Evolutionary conservation across 306 rosid genomes (phyloP).

Genomic region (Fragaria nilgerrensis): DNA sequence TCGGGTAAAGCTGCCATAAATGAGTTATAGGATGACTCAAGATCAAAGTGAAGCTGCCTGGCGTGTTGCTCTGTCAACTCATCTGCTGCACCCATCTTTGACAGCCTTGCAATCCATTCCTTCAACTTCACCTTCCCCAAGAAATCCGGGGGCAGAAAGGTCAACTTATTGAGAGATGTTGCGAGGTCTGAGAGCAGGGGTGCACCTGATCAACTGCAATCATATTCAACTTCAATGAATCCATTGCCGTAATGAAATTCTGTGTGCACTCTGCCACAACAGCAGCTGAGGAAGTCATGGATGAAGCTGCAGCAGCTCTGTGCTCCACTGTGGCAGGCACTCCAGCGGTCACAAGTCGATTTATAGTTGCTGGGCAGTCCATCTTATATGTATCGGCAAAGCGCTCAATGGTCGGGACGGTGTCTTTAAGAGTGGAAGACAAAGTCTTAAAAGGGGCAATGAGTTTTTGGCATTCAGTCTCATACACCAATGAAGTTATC

Average conservation of each 20-base stretch:
- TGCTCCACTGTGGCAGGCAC: conserved; percentile 98
- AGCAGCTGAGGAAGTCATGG: conserved; percentile 70
- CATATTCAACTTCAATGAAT: conserved; percentile 83
- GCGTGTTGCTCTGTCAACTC: conserved; percentile 91
- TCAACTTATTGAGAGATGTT: conserved; percentile 64
- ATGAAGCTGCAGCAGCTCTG: conserved; percentile 49
- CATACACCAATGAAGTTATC: conserved; percentile 71
- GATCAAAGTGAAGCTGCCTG: conserved; percentile 94
- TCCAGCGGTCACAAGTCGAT: conserved; percentile 79
- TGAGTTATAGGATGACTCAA: conserved; percentile 87
- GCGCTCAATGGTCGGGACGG: conserved; percentile 81
- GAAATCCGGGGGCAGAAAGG: conserved; percentile 70
- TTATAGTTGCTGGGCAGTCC: conserved; percentile 86
- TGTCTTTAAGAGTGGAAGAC: conserved; percentile 80
- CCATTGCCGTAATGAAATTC: conserved; percentile 87
- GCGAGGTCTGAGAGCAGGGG: conserved; percentile 77
- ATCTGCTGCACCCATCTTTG: conserved; percentile 94
- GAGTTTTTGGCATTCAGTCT: conserved; percentile 79
- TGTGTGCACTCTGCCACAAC: conserved; percentile 89
- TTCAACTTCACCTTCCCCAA: conserved; percentile 84
- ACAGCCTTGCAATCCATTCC: conserved; percentile 83
- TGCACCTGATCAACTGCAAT: conserved; percentile 95
- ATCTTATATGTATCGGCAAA: conserved; percentile 93
- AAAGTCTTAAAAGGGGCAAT: conserved; percentile 92
- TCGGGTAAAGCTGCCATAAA: conserved; percentile 86